Conservation (phyloP, 1,284 basidiomycete species). For the Apiotrichum veenhuisii region DNA sequence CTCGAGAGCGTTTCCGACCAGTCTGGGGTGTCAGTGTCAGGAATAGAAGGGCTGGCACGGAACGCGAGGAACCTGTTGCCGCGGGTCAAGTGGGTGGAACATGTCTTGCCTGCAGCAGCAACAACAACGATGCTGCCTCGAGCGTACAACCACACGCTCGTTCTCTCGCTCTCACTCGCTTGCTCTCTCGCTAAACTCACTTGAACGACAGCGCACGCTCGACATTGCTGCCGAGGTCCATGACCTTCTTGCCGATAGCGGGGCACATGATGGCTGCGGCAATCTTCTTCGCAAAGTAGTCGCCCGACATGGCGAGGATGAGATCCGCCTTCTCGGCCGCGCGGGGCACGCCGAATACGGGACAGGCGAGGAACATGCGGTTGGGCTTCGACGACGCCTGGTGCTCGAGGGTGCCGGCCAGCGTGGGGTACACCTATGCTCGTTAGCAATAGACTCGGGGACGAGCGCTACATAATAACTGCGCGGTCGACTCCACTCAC, state of each 20-base stretch:
- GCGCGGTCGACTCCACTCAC: slow-evolving; percentile 50
- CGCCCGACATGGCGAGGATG: slow-evolving; percentile 73
- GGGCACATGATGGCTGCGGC: slow-evolving; percentile 67
- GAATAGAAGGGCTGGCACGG: too few species aligned
- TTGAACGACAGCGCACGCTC: slow-evolving; percentile 69
- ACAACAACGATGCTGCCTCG: too few species aligned
- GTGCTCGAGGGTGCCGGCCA: slow-evolving; percentile 71
- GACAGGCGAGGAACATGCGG: slow-evolving; percentile 68
- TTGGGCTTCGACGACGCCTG: slow-evolving; percentile 62
- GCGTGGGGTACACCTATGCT: slow-evolving; percentile 62
- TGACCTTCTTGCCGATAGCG: slow-evolving; percentile 67
- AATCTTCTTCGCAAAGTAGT: slow-evolving; percentile 78
- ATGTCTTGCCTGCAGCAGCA: too few species aligned
- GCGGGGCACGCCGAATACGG: slow-evolving; percentile 68
- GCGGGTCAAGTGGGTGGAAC: too few species aligned
- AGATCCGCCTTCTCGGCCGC: slow-evolving; percentile 68
- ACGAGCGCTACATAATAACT: neutral
- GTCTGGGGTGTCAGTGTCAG: slow-evolving; percentile 21
- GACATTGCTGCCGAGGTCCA: slow-evolving; percentile 53
- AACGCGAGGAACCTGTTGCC: neutral
- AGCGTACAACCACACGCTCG: neutral
- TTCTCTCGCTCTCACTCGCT: neutral
- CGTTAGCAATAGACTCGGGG: neutral
- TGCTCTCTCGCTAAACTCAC: too few species aligned
- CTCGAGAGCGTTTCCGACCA: slow-evolving; percentile 46